Base-by-base conservation (phyloP, 1,284 basidiomycete genomes). In the Sporisorium reilianum region DNA sequence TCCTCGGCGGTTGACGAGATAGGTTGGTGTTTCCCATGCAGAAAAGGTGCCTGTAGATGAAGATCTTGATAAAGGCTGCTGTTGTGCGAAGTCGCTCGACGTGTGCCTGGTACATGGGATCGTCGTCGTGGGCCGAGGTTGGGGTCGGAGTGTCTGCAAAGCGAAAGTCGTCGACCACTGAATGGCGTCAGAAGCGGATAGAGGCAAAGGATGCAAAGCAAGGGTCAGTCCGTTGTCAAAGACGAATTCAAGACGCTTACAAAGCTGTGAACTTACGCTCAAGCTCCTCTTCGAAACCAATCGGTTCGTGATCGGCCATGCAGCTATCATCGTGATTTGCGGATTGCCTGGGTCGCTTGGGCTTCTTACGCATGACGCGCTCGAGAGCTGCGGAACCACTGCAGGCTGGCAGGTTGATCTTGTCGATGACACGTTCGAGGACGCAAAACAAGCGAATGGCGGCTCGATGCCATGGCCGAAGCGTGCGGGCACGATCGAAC, bases 321-420 rank as follows among this genome's bases (percentile, higher is more conserved):
- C 73, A 75, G 36, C 64, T 67, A 2, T 70, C 73, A 26, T 71
- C 68, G 60, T 75, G 73, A 20, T 70, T 70, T 20, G 57, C 60
- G 11, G 64, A 64, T 41, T 75, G 67, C 28, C 73, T 57, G 3
- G 73, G 73, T 44, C 73, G 56, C 30, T 71, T 75, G 2, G 68
- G 73, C 45, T 75, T 75, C 41, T 70, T 71, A 25, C 73, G 64
- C 67, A 70, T 68, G 30, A 75, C 67, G 10, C 73, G 50, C 46
- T 75, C 73, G 12, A 75, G 55, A 7, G 73, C 73, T 32, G 60
- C 51, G 0, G 73, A 75, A 10, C 53, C 55, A 48, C 68, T 75
- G 64, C 73, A 75, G 11, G 73, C 68, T 3, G 73, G 73, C 28
- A 75, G 68, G 41, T 75, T 75, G 57, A 75, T 75, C 52, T 75